Conservation (phyloP, 1,284 basidiomycete species). For the Malassezia obtusa region DNA sequence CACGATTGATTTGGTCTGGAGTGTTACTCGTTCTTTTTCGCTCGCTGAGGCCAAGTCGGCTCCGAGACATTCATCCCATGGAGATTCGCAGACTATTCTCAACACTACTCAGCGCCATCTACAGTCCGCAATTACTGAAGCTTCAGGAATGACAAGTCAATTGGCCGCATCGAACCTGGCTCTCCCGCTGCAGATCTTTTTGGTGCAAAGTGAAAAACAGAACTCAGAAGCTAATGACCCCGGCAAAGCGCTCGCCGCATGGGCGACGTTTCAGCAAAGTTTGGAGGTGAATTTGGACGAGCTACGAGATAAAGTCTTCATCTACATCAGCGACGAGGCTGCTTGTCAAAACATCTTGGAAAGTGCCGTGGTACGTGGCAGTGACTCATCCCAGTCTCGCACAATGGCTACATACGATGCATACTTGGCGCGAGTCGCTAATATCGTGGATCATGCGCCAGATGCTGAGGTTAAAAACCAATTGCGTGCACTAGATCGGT, state of each 20-base stretch:
- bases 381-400: neutral
- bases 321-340: slow-evolving; percentile 6
- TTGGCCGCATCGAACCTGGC: slow-evolving; percentile 1
- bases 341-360: neutral
- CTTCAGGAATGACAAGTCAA: neutral
- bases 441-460: neutral
- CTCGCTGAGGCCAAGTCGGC: neutral
- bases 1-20: slow-evolving; percentile 3
- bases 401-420: neutral
- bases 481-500: neutral
- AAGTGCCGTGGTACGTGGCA: neutral
- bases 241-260: slow-evolving; percentile 5
- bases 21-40: neutral
- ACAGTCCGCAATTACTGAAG: neutral
- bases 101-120: neutral
- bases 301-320: neutral
- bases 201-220: neutral
- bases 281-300: slow-evolving; percentile 12
- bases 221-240: neutral
- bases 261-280: slow-evolving; percentile 12
- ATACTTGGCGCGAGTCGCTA: neutral
- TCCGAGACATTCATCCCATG: neutral
- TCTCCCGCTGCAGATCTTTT: slow-evolving; percentile 9
- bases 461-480: neutral
- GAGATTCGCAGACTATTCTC: neutral